Evolutionary conservation across 2,329 filamentous ascomycete species (phyloP).

Genomic region (Ceratocystis papillata): DNA sequence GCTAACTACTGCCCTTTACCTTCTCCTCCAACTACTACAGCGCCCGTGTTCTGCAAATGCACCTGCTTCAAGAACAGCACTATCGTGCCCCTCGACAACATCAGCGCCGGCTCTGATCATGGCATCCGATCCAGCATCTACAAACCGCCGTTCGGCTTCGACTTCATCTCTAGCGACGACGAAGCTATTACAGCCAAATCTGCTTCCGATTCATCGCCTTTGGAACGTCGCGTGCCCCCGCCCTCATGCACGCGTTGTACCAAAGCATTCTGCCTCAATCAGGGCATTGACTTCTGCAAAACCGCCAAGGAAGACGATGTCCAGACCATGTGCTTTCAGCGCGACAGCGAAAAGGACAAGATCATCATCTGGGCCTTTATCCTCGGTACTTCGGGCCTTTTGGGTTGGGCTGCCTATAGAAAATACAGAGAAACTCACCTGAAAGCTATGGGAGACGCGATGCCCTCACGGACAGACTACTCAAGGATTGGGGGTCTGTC

Average conservation of each 20-base stretch:
- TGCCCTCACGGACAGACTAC: conserved; percentile 17
- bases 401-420: conserved; percentile 47
- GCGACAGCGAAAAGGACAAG: conserved; percentile 55
- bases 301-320: conserved; percentile 52
- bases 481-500: conserved; percentile 7
- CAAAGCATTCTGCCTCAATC: conserved; percentile 51
- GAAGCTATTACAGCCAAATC: conserved; percentile 10
- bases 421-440: conserved; percentile 13
- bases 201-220: conserved; percentile 14
- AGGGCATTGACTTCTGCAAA: conserved; percentile 53
- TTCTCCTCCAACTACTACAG: conserved; percentile 31
- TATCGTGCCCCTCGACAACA: conserved; percentile 46
- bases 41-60: conserved; percentile 58
- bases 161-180: conserved; percentile 24
- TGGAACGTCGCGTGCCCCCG: conserved; percentile 30
- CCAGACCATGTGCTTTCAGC: conserved; percentile 53
- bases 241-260: conserved; percentile 50
- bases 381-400: conserved; percentile 45
- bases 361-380: conserved; percentile 57
- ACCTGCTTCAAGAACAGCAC: conserved; percentile 60
- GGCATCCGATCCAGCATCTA: conserved; percentile 25
- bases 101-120: conserved; percentile 28
- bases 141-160: conserved; percentile 26
- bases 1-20: neutral
- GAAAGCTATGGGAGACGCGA: neutral